Percentiles rank a stretch among this genome's conserved stretches.
phyloP scores from a whole-genome alignment of 805 yeast genomes.

The Cyberlindnera mississippiensis region DNA sequence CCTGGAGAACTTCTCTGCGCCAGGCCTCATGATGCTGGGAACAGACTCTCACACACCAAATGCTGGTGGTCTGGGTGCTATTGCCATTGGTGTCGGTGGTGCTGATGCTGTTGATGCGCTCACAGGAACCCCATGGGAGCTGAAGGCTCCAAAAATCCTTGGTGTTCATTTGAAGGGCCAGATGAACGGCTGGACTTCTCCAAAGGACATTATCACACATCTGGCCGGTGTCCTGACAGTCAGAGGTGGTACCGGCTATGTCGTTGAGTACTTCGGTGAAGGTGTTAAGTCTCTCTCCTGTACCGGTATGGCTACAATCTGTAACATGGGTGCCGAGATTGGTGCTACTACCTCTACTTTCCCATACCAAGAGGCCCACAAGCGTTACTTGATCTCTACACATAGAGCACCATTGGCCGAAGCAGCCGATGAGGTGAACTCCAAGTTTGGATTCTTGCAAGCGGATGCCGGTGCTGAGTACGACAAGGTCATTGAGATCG shows the following conservation, averaged over 20 bases:
- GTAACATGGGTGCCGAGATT: slow-evolving; percentile 99
- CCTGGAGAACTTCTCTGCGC: slow-evolving; percentile 92
- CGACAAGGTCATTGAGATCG: slow-evolving; percentile 89
- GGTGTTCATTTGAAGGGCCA: slow-evolving; percentile 92
- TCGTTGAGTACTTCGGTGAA: slow-evolving; percentile 94
- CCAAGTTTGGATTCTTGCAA: slow-evolving; percentile 56
- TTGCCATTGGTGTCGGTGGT: slow-evolving; percentile 99
- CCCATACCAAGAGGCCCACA: slow-evolving; percentile 86
- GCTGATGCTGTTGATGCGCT: slow-evolving; percentile 99
- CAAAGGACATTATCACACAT: slow-evolving; percentile 92
- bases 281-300: slow-evolving; percentile 87
- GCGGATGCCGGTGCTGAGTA: slow-evolving; percentile 94
- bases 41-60: slow-evolving; percentile 99
- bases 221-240: slow-evolving; percentile 92
- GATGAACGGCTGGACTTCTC: slow-evolving; percentile 92
- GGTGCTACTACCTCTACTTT: slow-evolving; percentile 98
- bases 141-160: slow-evolving; percentile 91
- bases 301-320: slow-evolving; percentile 99
- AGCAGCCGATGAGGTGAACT: slow-evolving; percentile 60
- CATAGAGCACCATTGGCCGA: slow-evolving; percentile 79
- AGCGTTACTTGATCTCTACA: slow-evolving; percentile 77
- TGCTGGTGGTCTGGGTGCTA: slow-evolving; percentile 98
- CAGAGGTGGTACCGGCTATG: slow-evolving; percentile 96
- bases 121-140: slow-evolving; percentile 98
- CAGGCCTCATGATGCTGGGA: slow-evolving; percentile 96